Conservation (phyloP, 176 grass and related monocot genomes). For the Echinochloa phyllopogon region DNA sequence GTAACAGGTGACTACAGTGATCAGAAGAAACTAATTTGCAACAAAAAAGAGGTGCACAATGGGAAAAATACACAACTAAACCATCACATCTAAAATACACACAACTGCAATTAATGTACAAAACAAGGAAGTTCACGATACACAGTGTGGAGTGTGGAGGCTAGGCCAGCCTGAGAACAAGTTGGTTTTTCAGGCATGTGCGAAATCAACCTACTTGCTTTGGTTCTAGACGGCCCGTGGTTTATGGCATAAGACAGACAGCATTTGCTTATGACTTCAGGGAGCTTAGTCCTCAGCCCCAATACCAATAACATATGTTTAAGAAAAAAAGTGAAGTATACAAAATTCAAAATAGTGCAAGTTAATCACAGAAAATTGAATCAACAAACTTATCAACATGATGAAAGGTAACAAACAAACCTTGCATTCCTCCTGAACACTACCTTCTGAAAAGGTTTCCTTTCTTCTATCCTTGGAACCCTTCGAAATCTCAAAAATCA, state of each 20-base stretch:
- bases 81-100: not conserved
- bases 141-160: not conserved
- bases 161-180: not conserved
- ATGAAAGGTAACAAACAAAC: conserved; percentile 45
- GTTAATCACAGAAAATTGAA: conserved; percentile 3
- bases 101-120: not conserved
- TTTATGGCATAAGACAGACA: not conserved
- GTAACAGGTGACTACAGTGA: not conserved
- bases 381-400: conserved; percentile 21
- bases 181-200: not conserved
- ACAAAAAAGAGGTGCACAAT: not conserved
- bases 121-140: conserved; percentile 13
- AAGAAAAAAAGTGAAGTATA: not conserved
- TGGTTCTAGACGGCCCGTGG: not conserved
- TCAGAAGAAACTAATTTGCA: not conserved
- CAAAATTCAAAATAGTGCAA: not conserved
- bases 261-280: not conserved
- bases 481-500: conserved; percentile 48
- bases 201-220: not conserved
- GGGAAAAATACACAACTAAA: not conserved
- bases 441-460: conserved; percentile 52
- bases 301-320: not conserved
- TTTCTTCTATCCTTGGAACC: conserved; percentile 65
- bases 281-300: not conserved
- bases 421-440: conserved; percentile 78